These are phyloP conservation scores for Spiraea crenata DNA, from an alignment of 331 rosid genomes.

Conservation along the genomic window DNA sequence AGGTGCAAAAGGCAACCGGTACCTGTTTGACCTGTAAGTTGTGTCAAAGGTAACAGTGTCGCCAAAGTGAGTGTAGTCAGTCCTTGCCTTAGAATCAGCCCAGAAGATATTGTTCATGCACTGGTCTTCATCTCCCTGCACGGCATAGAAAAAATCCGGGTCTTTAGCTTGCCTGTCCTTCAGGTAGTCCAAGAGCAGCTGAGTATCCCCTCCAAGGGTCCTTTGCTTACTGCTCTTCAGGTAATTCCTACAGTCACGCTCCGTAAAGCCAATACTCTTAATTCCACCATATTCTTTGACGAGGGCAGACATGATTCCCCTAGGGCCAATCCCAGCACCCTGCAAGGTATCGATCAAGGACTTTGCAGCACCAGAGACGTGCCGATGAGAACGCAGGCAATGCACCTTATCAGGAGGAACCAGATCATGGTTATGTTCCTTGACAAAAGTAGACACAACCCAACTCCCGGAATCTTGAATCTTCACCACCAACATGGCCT, in stretches of 20 bases:
- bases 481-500: constrained; percentile 58
- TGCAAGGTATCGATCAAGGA: constrained; percentile 57
- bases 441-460: constrained; percentile 49
- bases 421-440: constrained; percentile 60
- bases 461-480: constrained; percentile 50
- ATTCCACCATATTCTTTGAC: constrained; percentile 53
- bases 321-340: constrained; percentile 60
- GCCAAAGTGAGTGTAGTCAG: constrained; percentile 51
- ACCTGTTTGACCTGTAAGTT: constrained; percentile 59
- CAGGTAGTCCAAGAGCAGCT: constrained; percentile 49
- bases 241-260: constrained; percentile 65
- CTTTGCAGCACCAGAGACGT: constrained; percentile 55
- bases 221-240: constrained; percentile 54
- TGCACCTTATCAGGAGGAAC: constrained; percentile 64
- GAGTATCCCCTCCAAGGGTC: constrained; percentile 64
- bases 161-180: constrained; percentile 46
- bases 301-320: constrained; percentile 63
- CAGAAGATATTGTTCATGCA: constrained; percentile 54
- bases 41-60: constrained; percentile 64
- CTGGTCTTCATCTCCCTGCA: constrained; percentile 52
- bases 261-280: constrained; percentile 54
- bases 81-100: constrained; percentile 52
- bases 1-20: constrained; percentile 57
- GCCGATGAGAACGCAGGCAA: constrained; percentile 58
- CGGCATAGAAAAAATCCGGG: constrained; percentile 49